Conservation (phyloP, 2,329 filamentous ascomycete genomes). For the Hymenoscyphus albidus region DNA sequence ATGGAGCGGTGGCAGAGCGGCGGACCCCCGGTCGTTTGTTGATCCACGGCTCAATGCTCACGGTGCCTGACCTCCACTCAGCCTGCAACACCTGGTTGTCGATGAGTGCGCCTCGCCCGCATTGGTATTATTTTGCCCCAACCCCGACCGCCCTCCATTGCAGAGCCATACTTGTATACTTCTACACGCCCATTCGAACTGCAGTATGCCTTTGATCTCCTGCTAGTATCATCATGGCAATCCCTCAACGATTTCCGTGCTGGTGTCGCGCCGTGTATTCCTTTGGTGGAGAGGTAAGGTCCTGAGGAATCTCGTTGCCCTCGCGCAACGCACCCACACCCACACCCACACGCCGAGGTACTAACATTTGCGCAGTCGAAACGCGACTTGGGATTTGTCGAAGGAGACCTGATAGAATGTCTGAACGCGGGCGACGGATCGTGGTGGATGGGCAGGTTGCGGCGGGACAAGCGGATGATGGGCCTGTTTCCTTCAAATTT, state of each 20-base stretch:
- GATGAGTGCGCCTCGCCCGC: background rate
- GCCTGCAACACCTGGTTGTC: background rate
- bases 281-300: constrained; percentile 74
- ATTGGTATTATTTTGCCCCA: background rate
- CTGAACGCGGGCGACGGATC: constrained; percentile 95
- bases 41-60: background rate
- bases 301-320: constrained; percentile 5
- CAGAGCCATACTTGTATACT: no score
- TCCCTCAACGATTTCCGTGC: constrained; percentile 13
- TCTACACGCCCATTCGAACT: background rate
- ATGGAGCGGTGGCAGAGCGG: background rate
- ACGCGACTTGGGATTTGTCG: constrained; percentile 91
- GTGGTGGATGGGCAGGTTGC: constrained; percentile 95
- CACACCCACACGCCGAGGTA: background rate
- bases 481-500: constrained; percentile 97
- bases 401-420: constrained; percentile 97
- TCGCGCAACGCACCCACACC: background rate
- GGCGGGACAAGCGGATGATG: constrained; percentile 83
- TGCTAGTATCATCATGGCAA: constrained; percentile 8
- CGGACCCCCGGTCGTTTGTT: background rate
- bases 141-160: background rate
- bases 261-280: constrained; percentile 54
- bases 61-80: background rate
- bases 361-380: constrained; percentile 57
- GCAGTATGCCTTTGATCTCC: constrained; percentile 3